These are phyloP conservation scores for Xylaria sp. DNA, from an alignment of 2,329 filamentous ascomycete species.

Conservation along the genomic window DNA sequence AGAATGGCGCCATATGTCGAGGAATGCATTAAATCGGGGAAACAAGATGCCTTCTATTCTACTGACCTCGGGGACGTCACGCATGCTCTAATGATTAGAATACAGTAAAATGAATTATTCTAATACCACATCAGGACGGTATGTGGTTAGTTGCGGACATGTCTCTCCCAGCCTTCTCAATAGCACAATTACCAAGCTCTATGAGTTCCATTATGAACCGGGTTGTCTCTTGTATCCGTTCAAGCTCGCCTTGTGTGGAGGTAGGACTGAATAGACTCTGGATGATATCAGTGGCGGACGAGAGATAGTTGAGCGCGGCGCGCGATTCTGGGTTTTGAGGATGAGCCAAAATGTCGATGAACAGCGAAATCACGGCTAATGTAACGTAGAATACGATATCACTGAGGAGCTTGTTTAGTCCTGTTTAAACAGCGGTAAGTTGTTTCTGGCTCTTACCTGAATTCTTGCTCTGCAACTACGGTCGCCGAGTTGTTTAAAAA, in stretches of 20 bases:
- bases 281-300: constrained; percentile 16
- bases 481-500: constrained; percentile 2
- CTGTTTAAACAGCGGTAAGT: not conserved
- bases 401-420: constrained; percentile 1
- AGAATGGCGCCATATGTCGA: too few relatives aligned
- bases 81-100: not conserved
- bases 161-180: constrained; percentile 7
- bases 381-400: constrained; percentile 1
- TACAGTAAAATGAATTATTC: too few relatives aligned
- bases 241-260: not conserved
- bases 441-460: constrained; percentile 15
- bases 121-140: not conserved
- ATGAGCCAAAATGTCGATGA: constrained; percentile 29
- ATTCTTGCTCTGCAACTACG: constrained; percentile 9
- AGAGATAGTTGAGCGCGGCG: constrained; percentile 7
- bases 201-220: constrained; percentile 18
- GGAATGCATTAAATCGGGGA: too few relatives aligned
- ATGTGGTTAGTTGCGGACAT: not conserved
- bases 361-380: constrained; percentile 14
- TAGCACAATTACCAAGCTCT: constrained; percentile 9
- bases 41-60: too few relatives aligned
- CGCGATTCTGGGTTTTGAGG: constrained; percentile 6
- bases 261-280: not conserved
- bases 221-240: constrained; percentile 1
- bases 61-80: too few relatives aligned